These are phyloP conservation scores for Dipteronia sinensis DNA, from an alignment of 345 rosid genomes.

Conservation along the genomic window DNA sequence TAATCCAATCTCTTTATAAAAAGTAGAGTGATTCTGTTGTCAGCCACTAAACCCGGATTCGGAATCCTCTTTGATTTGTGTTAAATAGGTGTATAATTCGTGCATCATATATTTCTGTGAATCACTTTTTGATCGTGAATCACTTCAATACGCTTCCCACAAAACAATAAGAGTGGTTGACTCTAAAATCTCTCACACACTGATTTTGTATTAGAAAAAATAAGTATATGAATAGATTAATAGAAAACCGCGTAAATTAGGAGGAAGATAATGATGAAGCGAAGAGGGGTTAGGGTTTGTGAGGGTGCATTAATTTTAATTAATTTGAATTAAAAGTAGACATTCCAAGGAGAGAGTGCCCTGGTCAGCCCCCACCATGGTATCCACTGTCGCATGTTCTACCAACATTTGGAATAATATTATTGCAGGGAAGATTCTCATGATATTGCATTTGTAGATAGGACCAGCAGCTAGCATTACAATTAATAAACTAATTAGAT, in stretches of 20 bases:
- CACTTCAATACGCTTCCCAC: background rate
- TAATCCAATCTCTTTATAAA: constrained; percentile 23
- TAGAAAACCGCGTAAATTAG: constrained; percentile 34
- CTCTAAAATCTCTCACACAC: constrained; percentile 12
- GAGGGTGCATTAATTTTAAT: background rate
- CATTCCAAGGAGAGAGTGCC: constrained; percentile 33
- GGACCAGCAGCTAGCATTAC: constrained; percentile 15
- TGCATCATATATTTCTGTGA: background rate
- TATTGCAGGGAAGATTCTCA: constrained; percentile 48
- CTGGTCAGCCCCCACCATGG: constrained; percentile 48
- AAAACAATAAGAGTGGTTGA: background rate
- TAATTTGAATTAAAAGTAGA: constrained; percentile 18
- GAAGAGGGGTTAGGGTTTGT: background rate
- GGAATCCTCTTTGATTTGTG: constrained; percentile 24
- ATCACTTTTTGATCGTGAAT: constrained; percentile 15
- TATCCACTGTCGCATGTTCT: constrained; percentile 41
- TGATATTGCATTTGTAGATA: constrained; percentile 30
- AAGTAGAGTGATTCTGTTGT: constrained; percentile 31
- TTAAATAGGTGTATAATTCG: background rate
- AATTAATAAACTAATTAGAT: constrained; percentile 15
- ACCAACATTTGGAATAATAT: constrained; percentile 58
- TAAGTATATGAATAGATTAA: background rate
- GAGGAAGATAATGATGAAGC: constrained; percentile 17
- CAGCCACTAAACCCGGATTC: constrained; percentile 35
- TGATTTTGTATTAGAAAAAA: constrained; percentile 11